A percentile compares a stretch with the other conserved stretches of the same genome.
Conservation (phyloP, 139 green algal species). For the Auxenochlorella pyrenoidosa region DNA sequence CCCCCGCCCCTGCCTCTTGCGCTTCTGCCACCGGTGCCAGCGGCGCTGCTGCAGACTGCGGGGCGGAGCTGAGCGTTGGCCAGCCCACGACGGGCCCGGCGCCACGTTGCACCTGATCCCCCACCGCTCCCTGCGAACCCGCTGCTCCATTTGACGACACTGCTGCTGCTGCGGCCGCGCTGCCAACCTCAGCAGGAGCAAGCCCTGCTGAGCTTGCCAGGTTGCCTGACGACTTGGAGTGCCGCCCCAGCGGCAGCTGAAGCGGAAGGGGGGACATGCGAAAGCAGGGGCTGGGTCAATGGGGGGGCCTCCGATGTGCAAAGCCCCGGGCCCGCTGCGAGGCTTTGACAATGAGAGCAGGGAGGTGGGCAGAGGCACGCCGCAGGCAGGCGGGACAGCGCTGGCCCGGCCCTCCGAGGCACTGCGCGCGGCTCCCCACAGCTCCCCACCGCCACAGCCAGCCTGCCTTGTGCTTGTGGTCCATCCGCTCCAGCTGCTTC, state of each 20-base stretch:
- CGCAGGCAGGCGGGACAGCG: neutral
- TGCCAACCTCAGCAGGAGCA: too few species aligned
- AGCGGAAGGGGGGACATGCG: neutral
- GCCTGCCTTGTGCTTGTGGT: constrained; percentile 33
- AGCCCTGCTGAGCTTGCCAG: too few species aligned
- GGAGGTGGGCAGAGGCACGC: too few species aligned
- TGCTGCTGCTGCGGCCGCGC: neutral
- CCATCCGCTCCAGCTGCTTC: constrained; percentile 7
- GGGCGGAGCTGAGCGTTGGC: neutral
- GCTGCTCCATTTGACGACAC: constrained; percentile 18
- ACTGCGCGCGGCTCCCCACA: neutral
- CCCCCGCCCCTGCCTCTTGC: neutral
- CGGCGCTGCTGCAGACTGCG: neutral
- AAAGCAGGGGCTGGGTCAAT: too few species aligned
- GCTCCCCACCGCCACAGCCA: neutral
- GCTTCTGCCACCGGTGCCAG: neutral
- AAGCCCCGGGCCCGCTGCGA: too few species aligned
- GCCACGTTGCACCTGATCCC: neutral
- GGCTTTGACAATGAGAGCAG: too few species aligned
- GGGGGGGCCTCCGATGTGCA: too few species aligned
- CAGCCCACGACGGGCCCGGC: neutral
- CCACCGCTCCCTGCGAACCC: neutral
- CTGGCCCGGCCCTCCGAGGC: too few species aligned
- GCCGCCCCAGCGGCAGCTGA: neutral
- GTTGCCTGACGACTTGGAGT: neutral